Evolutionary conservation across 371 early-diverging fungal species (phyloP), one percentile per base, ranked within the genome.

Genomic region (Rhizopus delemar): DNA sequence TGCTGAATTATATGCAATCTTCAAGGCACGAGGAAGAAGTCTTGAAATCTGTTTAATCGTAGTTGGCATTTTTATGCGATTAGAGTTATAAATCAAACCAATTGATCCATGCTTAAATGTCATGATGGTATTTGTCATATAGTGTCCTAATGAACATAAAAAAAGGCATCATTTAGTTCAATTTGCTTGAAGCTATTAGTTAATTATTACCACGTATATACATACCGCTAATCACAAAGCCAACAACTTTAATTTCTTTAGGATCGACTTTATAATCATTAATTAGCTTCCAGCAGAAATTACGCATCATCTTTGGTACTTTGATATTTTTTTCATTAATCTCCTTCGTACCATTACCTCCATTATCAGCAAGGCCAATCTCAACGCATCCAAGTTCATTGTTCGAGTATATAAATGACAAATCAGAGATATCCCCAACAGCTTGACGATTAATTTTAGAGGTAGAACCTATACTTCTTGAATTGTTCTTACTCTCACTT

Each of bases 11-110:
- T 55, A 60, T 0, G 50, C 15, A 2, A 60, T 39, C n/a, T 55
- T 60, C 16, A 60, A 55, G 1, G 54, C 51, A 35, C 41, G 61
- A 4, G 61, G 61, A 36, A 62, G 39, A 29, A 56, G 56, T 28
- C 38, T 50, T 12, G 62, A 51, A 7, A 56, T 56, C 34, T 62
- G 56, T 41, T 49, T 32, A 5, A 62, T 51, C 13, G 45, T 43
- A 31, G 39, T 36, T 9, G 56, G 52, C 51, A 62, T 43, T 1
- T 35, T 39, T 9, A 56, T 7, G 34, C 56, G 38, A 16, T 22
- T 12, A 31, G 61, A 61, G 16, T 6, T 46, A 51, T 33, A 41
- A 32, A 46, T n/a, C 4, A 62, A 39, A 15, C 49, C 13, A 5
- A 46, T 38, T 12, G 49, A 46, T 4, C 57, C 38, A n/a, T 57